These are phyloP conservation scores for Trichocomaceae sp. DNA, from an alignment of 2,329 filamentous ascomycete genomes.

Conservation along the genomic window DNA sequence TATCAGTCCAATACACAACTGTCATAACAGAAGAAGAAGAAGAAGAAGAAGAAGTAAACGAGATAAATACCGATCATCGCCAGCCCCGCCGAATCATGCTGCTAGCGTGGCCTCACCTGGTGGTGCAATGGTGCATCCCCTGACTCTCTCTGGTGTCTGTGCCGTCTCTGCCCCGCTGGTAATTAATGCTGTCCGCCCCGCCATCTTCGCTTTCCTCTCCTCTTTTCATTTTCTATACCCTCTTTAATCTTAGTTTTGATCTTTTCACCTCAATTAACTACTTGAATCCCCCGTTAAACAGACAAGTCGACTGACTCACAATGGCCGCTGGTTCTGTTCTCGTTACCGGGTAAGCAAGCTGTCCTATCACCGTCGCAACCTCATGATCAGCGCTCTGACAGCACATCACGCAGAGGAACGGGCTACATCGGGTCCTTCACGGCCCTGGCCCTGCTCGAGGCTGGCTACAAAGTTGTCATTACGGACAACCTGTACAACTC, in stretches of 20 bases:
- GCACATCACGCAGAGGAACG: conserved; percentile 70
- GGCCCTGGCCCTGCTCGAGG: conserved; percentile 79
- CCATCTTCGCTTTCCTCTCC: conserved; percentile 1
- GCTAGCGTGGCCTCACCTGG: conserved; percentile 1
- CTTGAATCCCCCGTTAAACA: too few relatives aligned
- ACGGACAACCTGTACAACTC: conserved; percentile 98
- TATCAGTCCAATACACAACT: too few relatives aligned
- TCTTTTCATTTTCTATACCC: neutral
- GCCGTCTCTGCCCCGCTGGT: neutral
- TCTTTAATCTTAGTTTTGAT: neutral
- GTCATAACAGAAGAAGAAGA: too few relatives aligned
- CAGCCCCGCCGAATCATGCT: too few relatives aligned
- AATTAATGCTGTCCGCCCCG: conserved; percentile 1
- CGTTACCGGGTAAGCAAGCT: conserved; percentile 70
- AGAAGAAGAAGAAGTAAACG: too few relatives aligned
- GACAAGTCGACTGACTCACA: neutral
- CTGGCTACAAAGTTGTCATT: conserved; percentile 94
- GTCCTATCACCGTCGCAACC: neutral
- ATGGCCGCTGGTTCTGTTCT: conserved; percentile 86
- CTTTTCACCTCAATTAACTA: neutral
- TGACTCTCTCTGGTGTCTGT: neutral
- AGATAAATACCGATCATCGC: too few relatives aligned
- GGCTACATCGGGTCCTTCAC: conserved; percentile 99
- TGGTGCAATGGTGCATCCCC: too few relatives aligned
- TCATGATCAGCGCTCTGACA: neutral